Evolutionary conservation across 768 basidiomycete genomes (phyloP).

Genomic region (Clavulina sp.): DNA sequence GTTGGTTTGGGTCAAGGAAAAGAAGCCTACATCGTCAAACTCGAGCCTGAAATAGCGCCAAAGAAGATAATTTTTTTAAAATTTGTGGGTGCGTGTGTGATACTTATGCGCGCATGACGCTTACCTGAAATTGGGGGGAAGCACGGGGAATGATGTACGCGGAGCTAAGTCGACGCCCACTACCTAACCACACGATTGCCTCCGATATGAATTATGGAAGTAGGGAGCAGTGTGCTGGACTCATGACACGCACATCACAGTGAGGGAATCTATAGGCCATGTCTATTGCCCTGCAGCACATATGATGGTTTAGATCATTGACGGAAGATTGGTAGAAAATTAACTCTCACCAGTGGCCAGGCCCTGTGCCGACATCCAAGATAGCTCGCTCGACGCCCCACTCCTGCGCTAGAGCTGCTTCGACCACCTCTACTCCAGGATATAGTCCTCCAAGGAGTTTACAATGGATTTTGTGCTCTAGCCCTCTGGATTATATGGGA

Average conservation of each 20-base stretch:
- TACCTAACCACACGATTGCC: conserved; percentile 8
- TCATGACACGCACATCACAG: conserved; percentile 13
- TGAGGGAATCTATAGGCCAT: conserved; percentile 21
- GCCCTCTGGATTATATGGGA: not conserved
- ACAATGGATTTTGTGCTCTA: not conserved
- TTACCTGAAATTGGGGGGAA: not conserved
- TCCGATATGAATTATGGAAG: not conserved
- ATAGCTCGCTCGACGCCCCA: conserved; percentile 1
- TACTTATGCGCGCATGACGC: not conserved
- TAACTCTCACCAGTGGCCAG: not conserved
- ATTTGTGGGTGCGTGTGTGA: not conserved
- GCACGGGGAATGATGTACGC: not conserved
- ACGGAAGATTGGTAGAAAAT: not conserved
- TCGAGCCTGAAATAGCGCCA: conserved; percentile 14
- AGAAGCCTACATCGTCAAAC: conserved; percentile 20
- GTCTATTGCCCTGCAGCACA: conserved; percentile 19
- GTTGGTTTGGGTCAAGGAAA: not conserved
- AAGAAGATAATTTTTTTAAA: conserved; percentile 11
- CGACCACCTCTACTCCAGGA: not conserved
- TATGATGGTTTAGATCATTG: not conserved
- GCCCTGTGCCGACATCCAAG: conserved; percentile 1
- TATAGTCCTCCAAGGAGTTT: not conserved
- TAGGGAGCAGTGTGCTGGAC: not conserved
- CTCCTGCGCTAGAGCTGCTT: not conserved
- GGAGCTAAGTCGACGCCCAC: conserved; percentile 22